Base-by-base conservation (phyloP, 306 rosid genomes). In the Sesbania bispinosa region DNA sequence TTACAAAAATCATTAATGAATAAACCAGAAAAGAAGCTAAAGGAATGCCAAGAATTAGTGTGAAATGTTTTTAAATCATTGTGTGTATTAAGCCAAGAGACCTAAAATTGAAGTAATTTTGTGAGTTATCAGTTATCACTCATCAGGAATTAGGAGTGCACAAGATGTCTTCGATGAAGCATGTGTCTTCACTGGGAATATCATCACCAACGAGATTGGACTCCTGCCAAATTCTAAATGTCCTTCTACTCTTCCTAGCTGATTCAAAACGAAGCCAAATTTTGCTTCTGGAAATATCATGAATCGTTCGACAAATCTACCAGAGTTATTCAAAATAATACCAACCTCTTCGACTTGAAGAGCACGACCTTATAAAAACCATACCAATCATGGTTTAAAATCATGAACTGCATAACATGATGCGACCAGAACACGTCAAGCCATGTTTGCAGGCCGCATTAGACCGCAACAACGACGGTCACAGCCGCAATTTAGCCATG, bases 141-240 rank as follows among this genome's bases (percentile, higher is more conserved):
- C n/a, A n/a, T n/a, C n/a, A n/a, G n/a, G n/a, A n/a, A n/a, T n/a
- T 66, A 66, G 24, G 46, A 59, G 29, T 26, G 50, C 75, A 69
- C 16, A 36, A 45, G 30, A 74, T 5, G 13, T 35, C 26, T 47
- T 60, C 50, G 7, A 32, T 19, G 41, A 51, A 48, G 15, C 30
- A 45, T 9, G 2, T 7, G 23, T 26, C 57, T 27, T 14, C 58
- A 29, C 29, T 14, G 1, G 1, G 14, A 18, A 45, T 45, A 66
- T 48, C 46, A 16, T 39, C 76, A 41, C 20, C 57, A 16, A 39
- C 16, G 27, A 9, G 21, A 2, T 55, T 55, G 19, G 3, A 42
- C 42, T 41, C 19, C 26, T 5, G n/a, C 45, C 23, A 71, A 41
- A 3, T 26, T n/a, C 13, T 14, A 18, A 23, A 26, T 15, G 20